phyloP scores from a whole-genome alignment of 176 grass and related monocot species.

The Areca catechu region DNA sequence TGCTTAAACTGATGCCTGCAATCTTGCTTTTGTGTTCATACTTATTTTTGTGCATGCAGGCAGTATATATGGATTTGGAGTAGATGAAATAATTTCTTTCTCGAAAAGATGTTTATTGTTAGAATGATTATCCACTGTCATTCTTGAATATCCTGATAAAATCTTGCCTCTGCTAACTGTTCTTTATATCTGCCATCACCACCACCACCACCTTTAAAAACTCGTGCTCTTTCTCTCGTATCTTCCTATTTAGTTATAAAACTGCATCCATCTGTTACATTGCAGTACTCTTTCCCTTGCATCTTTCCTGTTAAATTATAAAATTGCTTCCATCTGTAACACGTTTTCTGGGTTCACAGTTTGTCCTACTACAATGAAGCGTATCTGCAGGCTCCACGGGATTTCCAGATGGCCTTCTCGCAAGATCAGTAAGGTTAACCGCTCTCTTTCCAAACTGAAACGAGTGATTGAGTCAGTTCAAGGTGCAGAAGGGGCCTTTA shows the following conservation, averaged over 20 bases:
- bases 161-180: no score
- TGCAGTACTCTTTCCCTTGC: no score
- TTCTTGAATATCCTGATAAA: not conserved
- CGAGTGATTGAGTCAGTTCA: conserved; percentile 21
- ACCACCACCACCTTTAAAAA: no score
- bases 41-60: not conserved
- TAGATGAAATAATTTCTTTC: not conserved
- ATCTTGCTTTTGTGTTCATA: not conserved
- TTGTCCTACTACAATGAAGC: conserved; percentile 28
- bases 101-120: no score
- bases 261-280: not conserved
- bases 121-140: not conserved
- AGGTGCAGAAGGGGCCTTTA: conserved; percentile 1
- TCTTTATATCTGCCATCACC: no score
- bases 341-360: conserved; percentile 4
- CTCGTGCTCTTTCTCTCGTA: no score
- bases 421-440: conserved; percentile 25
- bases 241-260: no score
- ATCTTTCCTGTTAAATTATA: no score
- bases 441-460: conserved; percentile 24
- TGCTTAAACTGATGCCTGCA: not conserved
- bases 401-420: conserved; percentile 28
- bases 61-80: not conserved
- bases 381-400: conserved; percentile 17
- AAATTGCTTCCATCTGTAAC: not conserved